These are phyloP conservation scores for Eucalyptus coolabah DNA, from an alignment of 345 rosid genomes.

Conservation along the genomic window DNA sequence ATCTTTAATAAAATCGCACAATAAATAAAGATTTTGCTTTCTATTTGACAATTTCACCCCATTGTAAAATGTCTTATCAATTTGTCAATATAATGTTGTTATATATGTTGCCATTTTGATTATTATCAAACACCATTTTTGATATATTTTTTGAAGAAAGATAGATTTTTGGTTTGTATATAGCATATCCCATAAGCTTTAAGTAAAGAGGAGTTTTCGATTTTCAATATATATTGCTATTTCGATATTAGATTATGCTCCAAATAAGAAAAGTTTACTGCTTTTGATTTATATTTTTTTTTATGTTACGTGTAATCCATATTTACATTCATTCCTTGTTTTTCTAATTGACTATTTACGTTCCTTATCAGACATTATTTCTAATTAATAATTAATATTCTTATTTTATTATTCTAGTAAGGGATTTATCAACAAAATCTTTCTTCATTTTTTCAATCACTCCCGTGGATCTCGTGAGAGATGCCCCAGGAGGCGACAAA, in stretches of 20 bases:
- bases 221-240: background rate
- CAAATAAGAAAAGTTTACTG: background rate
- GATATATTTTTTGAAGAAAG: too few relatives aligned
- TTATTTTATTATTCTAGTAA: background rate
- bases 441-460: too few relatives aligned
- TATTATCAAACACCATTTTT: background rate
- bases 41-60: too few relatives aligned
- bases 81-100: too few relatives aligned
- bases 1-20: too few relatives aligned
- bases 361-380: background rate
- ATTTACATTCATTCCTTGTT: background rate
- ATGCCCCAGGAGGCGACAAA: background rate
- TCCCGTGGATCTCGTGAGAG: background rate
- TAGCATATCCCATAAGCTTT: background rate
- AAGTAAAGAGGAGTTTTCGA: background rate
- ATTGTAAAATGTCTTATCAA: too few relatives aligned
- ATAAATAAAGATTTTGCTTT: too few relatives aligned
- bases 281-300: background rate
- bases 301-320: background rate
- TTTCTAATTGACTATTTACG: too few relatives aligned
- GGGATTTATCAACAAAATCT: background rate
- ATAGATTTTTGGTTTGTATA: background rate
- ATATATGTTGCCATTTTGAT: background rate
- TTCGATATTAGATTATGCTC: background rate
- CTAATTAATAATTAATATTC: background rate